phyloP scores from a whole-genome alignment of 805 yeast genomes.

The Ogataea angusta region DNA sequence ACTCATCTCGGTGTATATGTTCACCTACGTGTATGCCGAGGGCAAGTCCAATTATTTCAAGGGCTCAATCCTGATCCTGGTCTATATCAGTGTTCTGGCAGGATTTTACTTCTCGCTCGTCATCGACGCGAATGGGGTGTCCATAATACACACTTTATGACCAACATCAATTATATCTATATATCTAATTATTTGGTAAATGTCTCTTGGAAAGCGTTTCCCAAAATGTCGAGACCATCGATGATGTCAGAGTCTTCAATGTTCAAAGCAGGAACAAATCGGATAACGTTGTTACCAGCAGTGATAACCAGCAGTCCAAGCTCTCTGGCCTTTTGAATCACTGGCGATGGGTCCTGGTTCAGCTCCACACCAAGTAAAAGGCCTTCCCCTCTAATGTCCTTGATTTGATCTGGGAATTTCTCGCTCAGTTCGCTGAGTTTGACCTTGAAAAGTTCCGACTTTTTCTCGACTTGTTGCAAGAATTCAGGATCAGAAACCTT shows the following conservation, averaged over 20 bases:
- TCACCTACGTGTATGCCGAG: conserved; percentile 92
- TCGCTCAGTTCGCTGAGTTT: conserved; percentile 49
- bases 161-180: not conserved
- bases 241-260: conserved; percentile 66
- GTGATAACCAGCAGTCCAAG: conserved; percentile 81
- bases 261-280: conserved; percentile 90
- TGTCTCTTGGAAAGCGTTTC: conserved; percentile 45
- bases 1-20: conserved; percentile 79
- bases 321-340: conserved; percentile 71
- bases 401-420: conserved; percentile 58
- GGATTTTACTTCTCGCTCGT: conserved; percentile 73
- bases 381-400: conserved; percentile 83
- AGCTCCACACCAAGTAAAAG: conserved; percentile 83
- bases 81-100: conserved; percentile 67
- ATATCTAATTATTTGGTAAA: conserved; percentile 10
- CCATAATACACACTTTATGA: conserved; percentile 1
- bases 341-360: conserved; percentile 53
- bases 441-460: conserved; percentile 53
- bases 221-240: conserved; percentile 71
- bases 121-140: conserved; percentile 30
- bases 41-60: conserved; percentile 96
- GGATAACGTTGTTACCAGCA: conserved; percentile 87
- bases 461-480: conserved; percentile 54
- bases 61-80: conserved; percentile 80
- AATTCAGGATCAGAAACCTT: conserved; percentile 61